These are phyloP conservation scores for Geotrichum carabidarum DNA, from an alignment of 1,139 yeast species.

Conservation along the genomic window DNA sequence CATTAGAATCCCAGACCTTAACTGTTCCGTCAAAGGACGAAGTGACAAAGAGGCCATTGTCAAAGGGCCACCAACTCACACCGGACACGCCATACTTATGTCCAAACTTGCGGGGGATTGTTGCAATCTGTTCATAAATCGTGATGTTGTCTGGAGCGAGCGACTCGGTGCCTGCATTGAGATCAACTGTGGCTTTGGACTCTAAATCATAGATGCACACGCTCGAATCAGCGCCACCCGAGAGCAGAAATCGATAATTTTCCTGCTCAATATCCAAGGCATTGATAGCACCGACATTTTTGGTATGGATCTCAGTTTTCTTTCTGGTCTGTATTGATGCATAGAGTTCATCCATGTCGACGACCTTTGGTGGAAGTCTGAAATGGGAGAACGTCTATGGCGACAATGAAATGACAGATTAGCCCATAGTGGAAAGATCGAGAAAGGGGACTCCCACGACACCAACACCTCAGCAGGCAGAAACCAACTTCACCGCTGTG, in stretches of 20 bases:
- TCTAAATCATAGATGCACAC: constrained; percentile 35
- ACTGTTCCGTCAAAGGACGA: constrained; percentile 76
- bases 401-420: no score
- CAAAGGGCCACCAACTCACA: constrained; percentile 84
- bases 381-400: no score
- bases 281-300: constrained; percentile 49
- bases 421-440: no score
- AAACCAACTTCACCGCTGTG: no score
- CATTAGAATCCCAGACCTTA: constrained; percentile 76
- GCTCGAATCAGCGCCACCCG: constrained; percentile 76
- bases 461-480: no score
- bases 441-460: no score
- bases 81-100: constrained; percentile 73
- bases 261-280: constrained; percentile 57
- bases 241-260: constrained; percentile 49
- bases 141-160: constrained; percentile 11
- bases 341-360: neutral
- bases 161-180: constrained; percentile 5
- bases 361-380: neutral
- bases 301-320: constrained; percentile 21
- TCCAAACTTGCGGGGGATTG: constrained; percentile 48
- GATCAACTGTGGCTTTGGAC: constrained; percentile 5
- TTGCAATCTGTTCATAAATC: constrained; percentile 14
- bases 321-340: constrained; percentile 12
- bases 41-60: constrained; percentile 78